Base-by-base conservation (phyloP, 352 stramenopile species). In the Phytophthora idaei region DNA sequence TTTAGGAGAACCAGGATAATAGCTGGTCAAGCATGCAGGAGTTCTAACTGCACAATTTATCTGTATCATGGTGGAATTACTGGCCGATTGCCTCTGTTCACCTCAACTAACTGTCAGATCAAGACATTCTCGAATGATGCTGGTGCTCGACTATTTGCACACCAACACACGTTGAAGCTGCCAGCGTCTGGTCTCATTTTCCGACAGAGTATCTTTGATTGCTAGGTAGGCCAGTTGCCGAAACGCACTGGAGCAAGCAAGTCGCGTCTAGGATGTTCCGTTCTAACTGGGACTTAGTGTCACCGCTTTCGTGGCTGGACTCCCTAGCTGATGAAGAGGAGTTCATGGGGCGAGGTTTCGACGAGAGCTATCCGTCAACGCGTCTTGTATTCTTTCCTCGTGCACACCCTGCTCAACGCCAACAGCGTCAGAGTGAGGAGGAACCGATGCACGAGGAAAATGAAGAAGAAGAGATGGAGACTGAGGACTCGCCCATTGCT, bases 221-320 rank as follows among this genome's bases (percentile, higher is more conserved):
- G 25, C 15, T 25, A 3, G 34, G 12, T 46, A 8, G 29, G 10
- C 17, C 67, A 74, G 56, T 71, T 67, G 25, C n/a, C 36, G 63
- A 74, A 67, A 62, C 42, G 32, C 57, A 44, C 28, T 56, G 50
- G 32, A 67, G 17, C 34, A 56, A 61, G 37, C 37, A 63, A 61
- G 57, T 59, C 25, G 39, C 31, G 25, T 34, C 34, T 0, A 74
- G 6, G 46, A 85, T 86, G 80, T 77, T 83, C 42, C 77, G 77
- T n/a, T 69, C 55, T 4, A 73, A 81, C 55, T 90, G 81, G 77
- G 77, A 90, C 32, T 52, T 78, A 17, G 74, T 90, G 44, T 75
- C 81, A 29, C 79, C 81, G 12, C 58, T 74, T 6, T 73, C 73
- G 50, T 89, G 77, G 79, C 56, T 87, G 12, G 71, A 73, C 36